phyloP scores from a whole-genome alignment of 169 alveolate genomes.

The Cytauxzoon felis region DNA sequence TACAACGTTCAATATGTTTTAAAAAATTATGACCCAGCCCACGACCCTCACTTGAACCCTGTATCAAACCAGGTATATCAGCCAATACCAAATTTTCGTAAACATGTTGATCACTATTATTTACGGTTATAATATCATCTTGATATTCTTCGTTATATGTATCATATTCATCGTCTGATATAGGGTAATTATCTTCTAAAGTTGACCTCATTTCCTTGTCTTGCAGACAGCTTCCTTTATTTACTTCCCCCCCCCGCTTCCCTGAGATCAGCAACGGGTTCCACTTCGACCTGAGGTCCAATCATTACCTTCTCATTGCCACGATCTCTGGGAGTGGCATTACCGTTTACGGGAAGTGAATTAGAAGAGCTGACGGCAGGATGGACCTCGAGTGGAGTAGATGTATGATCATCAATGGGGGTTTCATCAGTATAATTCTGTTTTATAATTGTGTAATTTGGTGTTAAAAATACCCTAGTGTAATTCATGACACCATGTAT shows the following conservation, averaged over 20 bases:
- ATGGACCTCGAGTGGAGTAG: neutral
- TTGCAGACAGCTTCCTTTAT: too few relatives aligned
- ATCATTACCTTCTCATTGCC: too few relatives aligned
- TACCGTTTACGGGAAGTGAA: too few relatives aligned
- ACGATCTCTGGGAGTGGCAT: neutral
- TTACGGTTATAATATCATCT: neutral
- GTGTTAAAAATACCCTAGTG: neutral
- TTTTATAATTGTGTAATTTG: neutral
- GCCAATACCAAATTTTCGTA: conserved; percentile 70
- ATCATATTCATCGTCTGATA: neutral
- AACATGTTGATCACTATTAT: neutral
- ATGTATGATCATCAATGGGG: neutral
- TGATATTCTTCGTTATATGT: neutral
- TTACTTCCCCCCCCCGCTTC: too few relatives aligned
- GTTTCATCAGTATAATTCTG: neutral
- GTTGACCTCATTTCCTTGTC: too few relatives aligned
- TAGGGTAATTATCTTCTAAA: neutral
- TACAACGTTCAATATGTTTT: conserved; percentile 84
- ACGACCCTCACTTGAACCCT: conserved; percentile 81
- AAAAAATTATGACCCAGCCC: conserved; percentile 87
- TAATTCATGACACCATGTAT: conserved; percentile 32
- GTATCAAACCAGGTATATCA: conserved; percentile 89
- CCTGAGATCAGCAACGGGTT: too few relatives aligned
- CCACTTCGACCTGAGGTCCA: too few relatives aligned
- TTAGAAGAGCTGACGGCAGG: too few relatives aligned